Percentiles rank a stretch among this genome's conserved stretches.
phyloP scores from a whole-genome alignment of 805 yeast genomes.

The Ogataea siamensis region DNA sequence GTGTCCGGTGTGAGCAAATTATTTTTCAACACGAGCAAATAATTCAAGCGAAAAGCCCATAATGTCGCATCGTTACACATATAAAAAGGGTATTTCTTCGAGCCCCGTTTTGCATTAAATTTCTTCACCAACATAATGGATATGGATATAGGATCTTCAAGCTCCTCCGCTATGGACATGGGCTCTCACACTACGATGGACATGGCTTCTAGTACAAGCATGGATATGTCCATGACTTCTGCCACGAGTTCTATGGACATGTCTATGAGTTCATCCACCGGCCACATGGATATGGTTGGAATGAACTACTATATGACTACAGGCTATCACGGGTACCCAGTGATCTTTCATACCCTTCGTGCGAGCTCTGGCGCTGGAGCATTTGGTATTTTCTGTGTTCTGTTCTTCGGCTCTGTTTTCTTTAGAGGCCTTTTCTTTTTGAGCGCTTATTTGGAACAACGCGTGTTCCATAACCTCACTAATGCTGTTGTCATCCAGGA shows the following conservation, averaged over 20 bases:
- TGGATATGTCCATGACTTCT: conserved; percentile 26
- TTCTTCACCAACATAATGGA: background rate
- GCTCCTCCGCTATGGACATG: conserved; percentile 1
- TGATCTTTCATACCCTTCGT: conserved; percentile 51
- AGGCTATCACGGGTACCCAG: conserved; percentile 53
- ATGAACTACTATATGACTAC: conserved; percentile 60
- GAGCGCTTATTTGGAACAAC: conserved; percentile 64
- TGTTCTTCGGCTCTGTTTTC: conserved; percentile 57
- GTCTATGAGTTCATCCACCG: conserved; percentile 21
- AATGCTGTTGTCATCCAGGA: conserved; percentile 32
- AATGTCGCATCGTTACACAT: background rate
- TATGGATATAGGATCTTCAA: conserved; percentile 5
- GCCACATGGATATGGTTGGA: conserved; percentile 14
- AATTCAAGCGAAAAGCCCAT: background rate
- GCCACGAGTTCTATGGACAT: conserved; percentile 14
- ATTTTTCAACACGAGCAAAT: conserved; percentile 8
- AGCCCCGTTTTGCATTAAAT: background rate
- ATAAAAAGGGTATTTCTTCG: background rate
- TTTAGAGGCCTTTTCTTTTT: conserved; percentile 59
- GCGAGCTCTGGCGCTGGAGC: conserved; percentile 61
- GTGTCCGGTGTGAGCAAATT: conserved; percentile 13
- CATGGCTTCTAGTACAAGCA: background rate
- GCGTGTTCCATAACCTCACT: conserved; percentile 50
- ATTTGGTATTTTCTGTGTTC: conserved; percentile 67
- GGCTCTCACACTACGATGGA: too few relatives aligned